phyloP scores from a whole-genome alignment of 345 rosid genomes.

The Ceriops tagal region DNA sequence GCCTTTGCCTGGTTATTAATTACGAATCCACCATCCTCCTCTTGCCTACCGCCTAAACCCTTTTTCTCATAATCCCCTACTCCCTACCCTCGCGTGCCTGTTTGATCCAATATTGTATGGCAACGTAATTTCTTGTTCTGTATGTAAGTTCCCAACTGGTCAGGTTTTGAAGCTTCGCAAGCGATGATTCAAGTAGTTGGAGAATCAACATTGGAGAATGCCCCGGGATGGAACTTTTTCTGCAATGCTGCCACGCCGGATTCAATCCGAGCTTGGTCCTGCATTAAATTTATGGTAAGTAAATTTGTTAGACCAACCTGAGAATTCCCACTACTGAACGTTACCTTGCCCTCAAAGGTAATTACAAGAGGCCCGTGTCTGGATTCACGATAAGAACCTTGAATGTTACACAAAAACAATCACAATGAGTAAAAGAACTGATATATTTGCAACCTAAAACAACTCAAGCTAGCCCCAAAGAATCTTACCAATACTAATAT shows the following conservation, averaged over 20 bases:
- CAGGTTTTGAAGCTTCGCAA: constrained; percentile 8
- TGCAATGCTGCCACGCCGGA: constrained; percentile 47
- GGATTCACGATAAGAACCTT: constrained; percentile 78
- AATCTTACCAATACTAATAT: constrained; percentile 63
- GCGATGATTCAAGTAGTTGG: background rate
- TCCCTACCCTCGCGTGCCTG: background rate
- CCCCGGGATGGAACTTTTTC: constrained; percentile 49
- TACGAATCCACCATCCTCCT: background rate
- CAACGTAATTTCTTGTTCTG: background rate
- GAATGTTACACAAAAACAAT: constrained; percentile 17
- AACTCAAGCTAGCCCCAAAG: background rate
- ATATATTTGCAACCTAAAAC: background rate
- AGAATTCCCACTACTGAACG: background rate
- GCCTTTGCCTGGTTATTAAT: background rate
- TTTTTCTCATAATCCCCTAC: background rate
- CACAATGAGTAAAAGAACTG: constrained; percentile 15
- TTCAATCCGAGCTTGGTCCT: constrained; percentile 55
- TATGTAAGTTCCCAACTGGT: constrained; percentile 6
- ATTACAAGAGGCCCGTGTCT: constrained; percentile 62
- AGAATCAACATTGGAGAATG: constrained; percentile 36
- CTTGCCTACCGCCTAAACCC: background rate
- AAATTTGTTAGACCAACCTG: background rate
- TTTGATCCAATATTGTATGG: background rate
- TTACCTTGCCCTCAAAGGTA: constrained; percentile 77
- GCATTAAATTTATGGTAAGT: constrained; percentile 19